A percentile compares a stretch with the other conserved stretches of the same genome.
These are phyloP conservation scores for Solanum paucissectum DNA, from an alignment of 257 asterid genomes.

Conservation along the genomic window DNA sequence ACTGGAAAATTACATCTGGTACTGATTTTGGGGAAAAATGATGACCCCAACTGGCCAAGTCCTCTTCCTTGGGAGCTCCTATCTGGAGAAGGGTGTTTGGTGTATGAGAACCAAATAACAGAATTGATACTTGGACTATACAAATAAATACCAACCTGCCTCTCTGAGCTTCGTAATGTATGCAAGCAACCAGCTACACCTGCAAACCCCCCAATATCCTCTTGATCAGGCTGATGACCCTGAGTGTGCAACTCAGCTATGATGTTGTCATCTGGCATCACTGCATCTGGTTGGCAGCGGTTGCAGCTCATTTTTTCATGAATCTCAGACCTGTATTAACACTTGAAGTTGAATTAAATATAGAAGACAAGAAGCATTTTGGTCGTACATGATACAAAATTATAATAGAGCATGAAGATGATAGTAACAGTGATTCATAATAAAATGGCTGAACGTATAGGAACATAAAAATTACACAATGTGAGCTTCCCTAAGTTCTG, in stretches of 20 bases:
- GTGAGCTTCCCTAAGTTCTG: neutral
- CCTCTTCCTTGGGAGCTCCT: slow-evolving; percentile 94
- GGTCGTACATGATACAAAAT: neutral
- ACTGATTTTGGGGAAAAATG: slow-evolving; percentile 71
- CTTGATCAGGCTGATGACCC: slow-evolving; percentile 36
- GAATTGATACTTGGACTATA: neutral
- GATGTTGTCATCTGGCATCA: slow-evolving; percentile 11
- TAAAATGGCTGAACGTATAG: neutral
- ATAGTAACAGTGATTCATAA: neutral
- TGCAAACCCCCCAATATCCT: slow-evolving; percentile 94
- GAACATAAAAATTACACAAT: neutral
- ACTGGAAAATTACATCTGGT: slow-evolving; percentile 79
- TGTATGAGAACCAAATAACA: neutral
- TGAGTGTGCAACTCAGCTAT: slow-evolving; percentile 17
- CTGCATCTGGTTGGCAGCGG: slow-evolving; percentile 50
- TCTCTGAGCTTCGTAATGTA: slow-evolving; percentile 62
- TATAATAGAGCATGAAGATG: neutral
- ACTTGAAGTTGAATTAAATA: slow-evolving; percentile 2
- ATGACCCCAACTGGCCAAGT: slow-evolving; percentile 90
- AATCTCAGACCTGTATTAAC: slow-evolving; percentile 65
- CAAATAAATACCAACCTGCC: slow-evolving; percentile 44
- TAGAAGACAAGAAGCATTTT: neutral
- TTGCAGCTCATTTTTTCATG: slow-evolving; percentile 83
- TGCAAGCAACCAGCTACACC: slow-evolving; percentile 56
- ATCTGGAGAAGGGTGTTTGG: slow-evolving; percentile 25